These are phyloP conservation scores for Paecilomyces sp. DNA, from an alignment of 2,329 filamentous ascomycete species.

Conservation along the genomic window DNA sequence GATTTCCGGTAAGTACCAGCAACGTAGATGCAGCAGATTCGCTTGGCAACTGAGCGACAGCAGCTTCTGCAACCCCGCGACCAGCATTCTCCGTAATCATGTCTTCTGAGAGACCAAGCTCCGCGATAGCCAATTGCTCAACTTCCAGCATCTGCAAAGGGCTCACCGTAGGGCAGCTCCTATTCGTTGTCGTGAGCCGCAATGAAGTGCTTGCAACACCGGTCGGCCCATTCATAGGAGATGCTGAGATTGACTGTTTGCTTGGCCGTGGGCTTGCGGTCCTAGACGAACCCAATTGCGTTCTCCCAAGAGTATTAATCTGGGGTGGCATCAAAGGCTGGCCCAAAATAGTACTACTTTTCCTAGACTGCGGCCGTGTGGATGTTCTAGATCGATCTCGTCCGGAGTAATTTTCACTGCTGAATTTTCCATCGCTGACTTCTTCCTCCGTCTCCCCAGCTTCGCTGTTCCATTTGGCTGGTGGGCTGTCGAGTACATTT, in stretches of 20 bases:
- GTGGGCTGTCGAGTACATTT: conserved; percentile 68
- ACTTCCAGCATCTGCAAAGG: conserved; percentile 85
- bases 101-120: conserved; percentile 79
- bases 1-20: conserved; percentile 89
- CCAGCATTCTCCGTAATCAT: conserved; percentile 90
- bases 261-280: conserved; percentile 33
- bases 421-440: conserved; percentile 33
- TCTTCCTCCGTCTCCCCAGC: conserved; percentile 54
- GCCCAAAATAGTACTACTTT: conserved; percentile 33
- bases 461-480: conserved; percentile 62
- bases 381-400: conserved; percentile 34
- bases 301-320: conserved; percentile 25
- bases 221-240: conserved; percentile 31
- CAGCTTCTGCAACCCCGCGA: conserved; percentile 72
- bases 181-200: conserved; percentile 47
- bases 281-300: conserved; percentile 28
- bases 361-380: conserved; percentile 31
- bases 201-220: conserved; percentile 37
- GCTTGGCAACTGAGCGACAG: conserved; percentile 62
- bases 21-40: conserved; percentile 49
- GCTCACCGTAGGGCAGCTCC: conserved; percentile 51
- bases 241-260: conserved; percentile 34
- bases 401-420: conserved; percentile 41
- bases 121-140: conserved; percentile 82
- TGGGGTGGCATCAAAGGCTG: conserved; percentile 29